Evolutionary conservation across 441 rosid species (phyloP).

Genomic region (Rhodomyrtus psidioides): DNA sequence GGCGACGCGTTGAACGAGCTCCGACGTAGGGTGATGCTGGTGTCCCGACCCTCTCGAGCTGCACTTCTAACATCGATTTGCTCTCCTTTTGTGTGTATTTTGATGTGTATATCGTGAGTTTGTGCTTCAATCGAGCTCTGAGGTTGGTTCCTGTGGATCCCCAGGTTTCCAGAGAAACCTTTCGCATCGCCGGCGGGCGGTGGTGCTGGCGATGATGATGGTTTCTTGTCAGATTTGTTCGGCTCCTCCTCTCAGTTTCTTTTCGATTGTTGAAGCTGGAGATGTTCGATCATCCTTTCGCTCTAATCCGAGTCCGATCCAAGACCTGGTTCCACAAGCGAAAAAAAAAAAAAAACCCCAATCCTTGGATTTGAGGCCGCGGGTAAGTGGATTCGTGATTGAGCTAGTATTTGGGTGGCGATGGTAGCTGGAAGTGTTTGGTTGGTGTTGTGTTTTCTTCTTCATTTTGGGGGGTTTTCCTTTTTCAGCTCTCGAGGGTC

Average conservation of each 20-base stretch:
- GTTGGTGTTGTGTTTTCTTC: too few relatives aligned
- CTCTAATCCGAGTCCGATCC: slow-evolving; percentile 31
- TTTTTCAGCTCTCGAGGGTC: too few relatives aligned
- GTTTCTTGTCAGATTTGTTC: slow-evolving; percentile 11
- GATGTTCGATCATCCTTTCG: slow-evolving; percentile 27
- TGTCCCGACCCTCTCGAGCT: too few relatives aligned
- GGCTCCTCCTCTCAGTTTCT: neutral
- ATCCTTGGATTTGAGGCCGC: neutral
- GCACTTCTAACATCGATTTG: too few relatives aligned
- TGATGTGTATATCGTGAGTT: too few relatives aligned
- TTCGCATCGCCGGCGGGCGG: slow-evolving; percentile 16
- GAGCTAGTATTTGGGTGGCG: too few relatives aligned
- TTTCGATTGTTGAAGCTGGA: slow-evolving; percentile 8
- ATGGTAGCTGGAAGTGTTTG: too few relatives aligned
- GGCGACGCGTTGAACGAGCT: too few relatives aligned
- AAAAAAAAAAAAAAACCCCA: slow-evolving; percentile 13
- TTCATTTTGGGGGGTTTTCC: too few relatives aligned
- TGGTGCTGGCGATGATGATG: slow-evolving; percentile 7
- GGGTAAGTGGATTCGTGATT: neutral
- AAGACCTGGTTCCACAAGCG: slow-evolving; percentile 43
- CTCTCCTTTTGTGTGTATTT: too few relatives aligned
- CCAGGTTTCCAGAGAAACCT: slow-evolving; percentile 7
- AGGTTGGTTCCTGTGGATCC: slow-evolving; percentile 7
- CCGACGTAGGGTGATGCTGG: too few relatives aligned
- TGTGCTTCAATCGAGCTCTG: too few relatives aligned